Conservation (phyloP, 179 eudicot species). For the Heliamphora pulchella region DNA sequence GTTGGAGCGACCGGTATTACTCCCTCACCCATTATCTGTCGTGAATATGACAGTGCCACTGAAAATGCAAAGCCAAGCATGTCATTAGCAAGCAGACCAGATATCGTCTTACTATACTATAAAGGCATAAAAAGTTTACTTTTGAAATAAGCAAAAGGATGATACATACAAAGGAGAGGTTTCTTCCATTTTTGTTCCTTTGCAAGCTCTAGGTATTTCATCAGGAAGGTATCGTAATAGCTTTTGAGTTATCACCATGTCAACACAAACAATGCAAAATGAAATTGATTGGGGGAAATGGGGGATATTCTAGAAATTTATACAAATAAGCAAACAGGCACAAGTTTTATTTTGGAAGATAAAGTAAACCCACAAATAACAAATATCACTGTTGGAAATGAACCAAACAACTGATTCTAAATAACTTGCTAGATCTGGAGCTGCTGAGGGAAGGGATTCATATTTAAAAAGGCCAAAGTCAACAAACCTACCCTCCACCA, state of each 20-base stretch:
- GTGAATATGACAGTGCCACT: slow-evolving; percentile 88
- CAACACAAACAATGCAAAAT: background rate
- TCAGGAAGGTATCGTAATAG: slow-evolving; percentile 83
- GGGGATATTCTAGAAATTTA: too few species aligned
- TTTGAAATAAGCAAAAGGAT: background rate
- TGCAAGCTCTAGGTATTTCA: slow-evolving; percentile 67
- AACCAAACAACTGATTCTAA: background rate
- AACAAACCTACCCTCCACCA: slow-evolving; percentile 85
- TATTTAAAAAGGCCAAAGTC: slow-evolving; percentile 2
- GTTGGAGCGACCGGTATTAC: slow-evolving; percentile 80
- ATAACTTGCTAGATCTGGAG: background rate
- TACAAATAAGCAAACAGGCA: too few species aligned
- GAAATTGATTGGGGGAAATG: background rate
- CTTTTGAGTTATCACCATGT: slow-evolving; percentile 23
- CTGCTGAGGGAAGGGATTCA: slow-evolving; percentile 1
- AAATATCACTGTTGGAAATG: background rate
- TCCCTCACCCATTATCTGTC: slow-evolving; percentile 76
- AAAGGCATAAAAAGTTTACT: background rate
- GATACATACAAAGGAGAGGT: slow-evolving; percentile 61
- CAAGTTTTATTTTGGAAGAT: background rate
- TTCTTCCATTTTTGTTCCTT: slow-evolving; percentile 73
- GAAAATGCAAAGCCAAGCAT: slow-evolving; percentile 17
- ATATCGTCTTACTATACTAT: background rate
- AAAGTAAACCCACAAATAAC: background rate
- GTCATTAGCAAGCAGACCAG: too few species aligned